Percentiles rank a stretch among this genome's conserved stretches.
These are phyloP conservation scores for Aspergillus ochraceus DNA, from an alignment of 2,329 filamentous ascomycete species.

Conservation along the genomic window DNA sequence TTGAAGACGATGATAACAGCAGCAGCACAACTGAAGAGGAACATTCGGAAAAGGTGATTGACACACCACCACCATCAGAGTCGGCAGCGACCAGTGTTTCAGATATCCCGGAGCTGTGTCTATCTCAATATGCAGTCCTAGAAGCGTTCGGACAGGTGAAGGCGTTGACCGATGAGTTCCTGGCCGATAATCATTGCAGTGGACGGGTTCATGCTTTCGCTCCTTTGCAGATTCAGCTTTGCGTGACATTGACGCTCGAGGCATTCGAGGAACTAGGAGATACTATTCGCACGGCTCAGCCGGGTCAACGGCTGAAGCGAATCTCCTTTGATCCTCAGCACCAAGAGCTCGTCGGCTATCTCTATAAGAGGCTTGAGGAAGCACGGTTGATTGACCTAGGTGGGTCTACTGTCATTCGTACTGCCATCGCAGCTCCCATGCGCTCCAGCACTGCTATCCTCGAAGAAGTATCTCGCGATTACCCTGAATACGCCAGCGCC, in stretches of 20 bases:
- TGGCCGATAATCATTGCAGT: slow-evolving; percentile 24
- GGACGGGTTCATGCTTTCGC: slow-evolving; percentile 28
- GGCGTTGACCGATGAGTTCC: slow-evolving; percentile 28
- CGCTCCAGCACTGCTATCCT: slow-evolving; percentile 26
- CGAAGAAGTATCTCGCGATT: slow-evolving; percentile 25
- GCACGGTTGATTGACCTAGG: slow-evolving; percentile 31
- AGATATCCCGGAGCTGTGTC: slow-evolving; percentile 1
- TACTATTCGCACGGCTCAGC: slow-evolving; percentile 16
- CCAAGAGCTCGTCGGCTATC: slow-evolving; percentile 28
- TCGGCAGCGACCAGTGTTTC: slow-evolving; percentile 8
- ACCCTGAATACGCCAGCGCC: slow-evolving; percentile 27
- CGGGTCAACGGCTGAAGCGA: slow-evolving; percentile 20
- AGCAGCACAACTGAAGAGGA: neutral
- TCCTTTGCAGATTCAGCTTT: slow-evolving; percentile 25
- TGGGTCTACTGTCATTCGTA: slow-evolving; percentile 28
- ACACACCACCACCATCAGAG: neutral
- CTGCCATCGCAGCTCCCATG: slow-evolving; percentile 20
- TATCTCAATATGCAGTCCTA: slow-evolving; percentile 15
- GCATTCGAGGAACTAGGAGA: slow-evolving; percentile 38
- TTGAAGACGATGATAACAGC: neutral
- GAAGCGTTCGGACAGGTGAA: slow-evolving; percentile 27
- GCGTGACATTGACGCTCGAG: slow-evolving; percentile 28
- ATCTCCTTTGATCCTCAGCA: slow-evolving; percentile 30
- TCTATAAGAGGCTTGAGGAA: slow-evolving; percentile 37
- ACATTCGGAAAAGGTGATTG: neutral